These are phyloP conservation scores for Ophiocordyceps robertsii DNA, from an alignment of 2,329 filamentous ascomycete species.

Conservation along the genomic window DNA sequence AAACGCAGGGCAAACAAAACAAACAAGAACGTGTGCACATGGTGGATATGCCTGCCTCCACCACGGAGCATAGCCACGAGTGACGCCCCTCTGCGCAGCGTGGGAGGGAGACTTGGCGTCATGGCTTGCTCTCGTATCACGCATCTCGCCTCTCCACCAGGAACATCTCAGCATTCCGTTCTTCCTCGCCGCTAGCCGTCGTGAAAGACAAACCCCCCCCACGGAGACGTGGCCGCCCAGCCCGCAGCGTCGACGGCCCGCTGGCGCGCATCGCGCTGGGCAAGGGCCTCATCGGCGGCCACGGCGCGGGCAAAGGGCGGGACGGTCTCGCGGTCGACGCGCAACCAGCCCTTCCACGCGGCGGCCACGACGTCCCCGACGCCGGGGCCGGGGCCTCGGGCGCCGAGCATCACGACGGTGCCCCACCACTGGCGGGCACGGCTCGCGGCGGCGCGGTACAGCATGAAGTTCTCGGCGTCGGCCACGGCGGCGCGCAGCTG, in stretches of 20 bases:
- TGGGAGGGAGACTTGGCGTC: too few relatives aligned
- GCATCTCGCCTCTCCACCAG: too few relatives aligned
- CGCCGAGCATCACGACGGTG: conserved; percentile 36
- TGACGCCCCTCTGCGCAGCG: too few relatives aligned
- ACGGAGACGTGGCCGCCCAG: conserved; percentile 34
- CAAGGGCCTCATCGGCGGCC: conserved; percentile 31
- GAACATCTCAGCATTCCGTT: too few relatives aligned
- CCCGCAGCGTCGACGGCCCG: conserved; percentile 25
- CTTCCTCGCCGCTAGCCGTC: not conserved
- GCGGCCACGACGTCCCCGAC: conserved; percentile 16
- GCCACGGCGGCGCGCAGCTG: conserved; percentile 21
- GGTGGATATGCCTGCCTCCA: too few relatives aligned
- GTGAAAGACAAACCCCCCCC: conserved; percentile 34
- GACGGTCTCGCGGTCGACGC: conserved; percentile 31
- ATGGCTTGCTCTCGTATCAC: too few relatives aligned
- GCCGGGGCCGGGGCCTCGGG: conserved; percentile 7
- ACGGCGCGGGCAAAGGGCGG: conserved; percentile 22
- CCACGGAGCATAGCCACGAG: too few relatives aligned
- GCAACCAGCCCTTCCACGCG: conserved; percentile 36
- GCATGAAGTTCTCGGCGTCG: conserved; percentile 31
- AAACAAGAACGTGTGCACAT: too few relatives aligned
- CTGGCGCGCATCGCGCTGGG: conserved; percentile 23
- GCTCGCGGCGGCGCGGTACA: conserved; percentile 31
- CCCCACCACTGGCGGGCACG: conserved; percentile 41
- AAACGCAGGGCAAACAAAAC: too few relatives aligned